phyloP scores from a whole-genome alignment of 176 grass and related monocot species.

The Secale cereale region DNA sequence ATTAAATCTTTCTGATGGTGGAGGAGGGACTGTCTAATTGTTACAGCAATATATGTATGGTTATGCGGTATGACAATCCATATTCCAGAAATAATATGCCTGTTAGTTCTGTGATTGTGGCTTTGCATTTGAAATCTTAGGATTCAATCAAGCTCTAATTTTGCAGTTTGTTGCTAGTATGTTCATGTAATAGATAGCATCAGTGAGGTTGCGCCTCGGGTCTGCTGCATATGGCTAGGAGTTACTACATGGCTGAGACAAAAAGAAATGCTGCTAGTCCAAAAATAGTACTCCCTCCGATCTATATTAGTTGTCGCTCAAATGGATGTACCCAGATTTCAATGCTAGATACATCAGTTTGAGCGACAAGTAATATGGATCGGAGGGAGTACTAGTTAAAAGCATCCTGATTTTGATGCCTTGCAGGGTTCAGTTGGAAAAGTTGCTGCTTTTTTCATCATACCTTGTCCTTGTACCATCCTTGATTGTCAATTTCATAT shows the following conservation, averaged over 20 bases:
- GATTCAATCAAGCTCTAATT: background rate
- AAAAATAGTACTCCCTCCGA: background rate
- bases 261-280: background rate
- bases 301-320: too few species aligned
- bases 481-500: background rate
- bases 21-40: background rate
- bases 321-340: too few species aligned
- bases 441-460: background rate
- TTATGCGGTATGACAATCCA: background rate
- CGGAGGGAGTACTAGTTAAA: background rate
- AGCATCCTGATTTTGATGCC: background rate
- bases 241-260: background rate
- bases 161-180: background rate
- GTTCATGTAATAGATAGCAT: background rate
- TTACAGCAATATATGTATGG: background rate
- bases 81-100: background rate
- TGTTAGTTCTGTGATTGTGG: background rate
- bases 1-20: background rate
- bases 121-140: background rate
- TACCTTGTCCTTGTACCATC: background rate
- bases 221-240: background rate
- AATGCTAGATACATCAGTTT: too few species aligned
- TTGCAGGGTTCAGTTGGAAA: background rate
- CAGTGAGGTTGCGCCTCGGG: background rate
- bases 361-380: too few species aligned